Percentiles rank a stretch among this genome's conserved stretches.
These are phyloP conservation scores for Sporodiniella umbellata DNA, from an alignment of 371 early-diverging fungal species.

Conservation along the genomic window DNA sequence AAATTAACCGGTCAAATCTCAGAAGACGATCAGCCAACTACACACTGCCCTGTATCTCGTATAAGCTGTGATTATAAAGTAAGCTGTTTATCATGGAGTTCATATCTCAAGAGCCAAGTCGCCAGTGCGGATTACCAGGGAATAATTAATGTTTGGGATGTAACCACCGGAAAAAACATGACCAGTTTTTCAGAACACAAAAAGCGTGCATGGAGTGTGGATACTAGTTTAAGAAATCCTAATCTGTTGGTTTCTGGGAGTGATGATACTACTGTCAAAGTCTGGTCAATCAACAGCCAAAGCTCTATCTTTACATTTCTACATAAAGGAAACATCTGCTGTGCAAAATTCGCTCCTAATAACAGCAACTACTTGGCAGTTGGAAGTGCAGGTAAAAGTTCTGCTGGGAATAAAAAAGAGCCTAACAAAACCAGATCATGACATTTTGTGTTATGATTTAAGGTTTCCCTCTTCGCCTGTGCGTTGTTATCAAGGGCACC, in stretches of 20 bases:
- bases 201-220: slow-evolving; percentile 88
- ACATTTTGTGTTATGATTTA: slow-evolving; percentile 84
- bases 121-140: slow-evolving; percentile 91
- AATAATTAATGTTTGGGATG: slow-evolving; percentile 83
- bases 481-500: slow-evolving; percentile 75
- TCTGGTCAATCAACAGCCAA: slow-evolving; percentile 77
- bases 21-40: slow-evolving; percentile 14
- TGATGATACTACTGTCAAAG: slow-evolving; percentile 87
- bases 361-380: slow-evolving; percentile 72
- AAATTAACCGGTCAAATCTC: slow-evolving; percentile 41
- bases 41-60: slow-evolving; percentile 66
- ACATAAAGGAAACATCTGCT: slow-evolving; percentile 86
- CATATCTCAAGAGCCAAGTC: slow-evolving; percentile 76
- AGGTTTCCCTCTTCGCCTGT: slow-evolving; percentile 68
- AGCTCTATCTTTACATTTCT: slow-evolving; percentile 75
- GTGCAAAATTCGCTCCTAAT: slow-evolving; percentile 86
- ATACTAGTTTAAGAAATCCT: slow-evolving; percentile 76
- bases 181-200: slow-evolving; percentile 81
- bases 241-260: slow-evolving; percentile 80
- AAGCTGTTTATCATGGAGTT: slow-evolving; percentile 90
- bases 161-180: slow-evolving; percentile 57
- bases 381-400: slow-evolving; percentile 73
- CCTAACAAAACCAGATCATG: slow-evolving; percentile 67
- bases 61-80: slow-evolving; percentile 59
- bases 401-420: too few species aligned